Evolutionary conservation across 78 protist genomes (phyloP), one percentile per base, ranked within the genome.

Genomic region (Dictyostelium discoideum): DNA sequence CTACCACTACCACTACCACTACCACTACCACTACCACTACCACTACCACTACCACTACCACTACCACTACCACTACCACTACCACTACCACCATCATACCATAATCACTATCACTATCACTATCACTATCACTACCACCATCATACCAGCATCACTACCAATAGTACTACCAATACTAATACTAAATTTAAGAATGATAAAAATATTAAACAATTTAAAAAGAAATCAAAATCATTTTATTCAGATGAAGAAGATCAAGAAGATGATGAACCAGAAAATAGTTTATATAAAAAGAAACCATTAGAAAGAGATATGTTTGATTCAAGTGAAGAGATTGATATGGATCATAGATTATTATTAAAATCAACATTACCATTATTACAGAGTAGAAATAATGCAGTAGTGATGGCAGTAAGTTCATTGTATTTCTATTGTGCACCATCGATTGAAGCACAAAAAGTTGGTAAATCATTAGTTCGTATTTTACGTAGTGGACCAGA

Each of bases 351-450:
- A n/a, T 92, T 97, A 72, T 87, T 99, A 24, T 92, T 99, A 26
- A 67, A 81, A 37, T 3, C 89, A 16, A 77, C 81, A 44, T 42
- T 74, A 22, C 98, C 99, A 74, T 92, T 98, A 80, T 88, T 99
- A 67, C 93, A 78, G 54, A 46, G 92, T 54, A 85, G 97, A 60
- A 98, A 98, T 84, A 57, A 96, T 39, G 97, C 95, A 20, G 98
- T 95, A 9, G 98, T 98, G 7, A 42, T 98, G 93, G 96, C 98
- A 4, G 99, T 98, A 22, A 97, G 97, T 8, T 32, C 97, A 73
- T 85, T 98, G 40, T 97, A 89, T 96, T 96, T 85, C 83, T 97
- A 98, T 96, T 42, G 90, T 57, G 99, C 99, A 4, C 99, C 99
- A 3, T 63, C 48, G 1, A 29, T 74, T 14, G 99, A 98, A 92